Evolutionary conservation across 495 filamentous ascomycete species (phyloP).

Genomic region (Penicillium ochrochloron): DNA sequence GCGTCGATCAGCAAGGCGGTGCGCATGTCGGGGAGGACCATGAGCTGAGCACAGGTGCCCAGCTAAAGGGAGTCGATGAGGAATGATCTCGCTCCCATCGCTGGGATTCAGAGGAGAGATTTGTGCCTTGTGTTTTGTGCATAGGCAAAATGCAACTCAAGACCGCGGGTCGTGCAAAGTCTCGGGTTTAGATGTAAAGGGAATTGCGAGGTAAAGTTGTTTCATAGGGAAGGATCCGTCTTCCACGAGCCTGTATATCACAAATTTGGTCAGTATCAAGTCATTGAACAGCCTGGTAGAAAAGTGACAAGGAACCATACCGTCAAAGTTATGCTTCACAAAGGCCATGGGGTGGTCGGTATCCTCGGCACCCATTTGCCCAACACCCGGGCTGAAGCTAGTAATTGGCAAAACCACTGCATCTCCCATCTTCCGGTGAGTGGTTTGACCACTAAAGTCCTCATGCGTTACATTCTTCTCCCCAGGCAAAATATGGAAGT

Average conservation of each 20-base stretch:
- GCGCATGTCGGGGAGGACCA: neutral
- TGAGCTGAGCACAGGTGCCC: neutral
- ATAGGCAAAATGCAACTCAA: neutral
- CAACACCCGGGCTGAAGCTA: conserved; percentile 93
- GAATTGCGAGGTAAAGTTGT: neutral
- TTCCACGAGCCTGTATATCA: conserved; percentile 40
- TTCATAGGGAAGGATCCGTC: conserved; percentile 43
- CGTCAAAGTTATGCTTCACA: conserved; percentile 96
- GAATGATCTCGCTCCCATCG: neutral
- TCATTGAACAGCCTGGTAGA: neutral
- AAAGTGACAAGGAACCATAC: conserved; percentile 47
- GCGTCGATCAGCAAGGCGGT: neutral
- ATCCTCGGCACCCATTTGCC: conserved; percentile 91
- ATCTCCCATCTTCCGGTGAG: conserved; percentile 85
- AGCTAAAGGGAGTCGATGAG: no score
- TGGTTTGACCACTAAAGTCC: conserved; percentile 87
- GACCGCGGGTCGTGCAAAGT: neutral
- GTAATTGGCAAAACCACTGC: conserved; percentile 95
- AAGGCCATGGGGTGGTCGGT: conserved; percentile 95
- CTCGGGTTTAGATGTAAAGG: neutral
- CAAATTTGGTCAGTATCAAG: conserved; percentile 19
- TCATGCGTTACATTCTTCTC: conserved; percentile 76
- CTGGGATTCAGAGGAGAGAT: neutral
- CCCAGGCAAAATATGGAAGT: conserved; percentile 78
- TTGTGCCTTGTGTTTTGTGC: neutral